These are phyloP conservation scores for Neocatenulostroma microsporum DNA, from an alignment of 2,329 filamentous ascomycete genomes.

Conservation along the genomic window DNA sequence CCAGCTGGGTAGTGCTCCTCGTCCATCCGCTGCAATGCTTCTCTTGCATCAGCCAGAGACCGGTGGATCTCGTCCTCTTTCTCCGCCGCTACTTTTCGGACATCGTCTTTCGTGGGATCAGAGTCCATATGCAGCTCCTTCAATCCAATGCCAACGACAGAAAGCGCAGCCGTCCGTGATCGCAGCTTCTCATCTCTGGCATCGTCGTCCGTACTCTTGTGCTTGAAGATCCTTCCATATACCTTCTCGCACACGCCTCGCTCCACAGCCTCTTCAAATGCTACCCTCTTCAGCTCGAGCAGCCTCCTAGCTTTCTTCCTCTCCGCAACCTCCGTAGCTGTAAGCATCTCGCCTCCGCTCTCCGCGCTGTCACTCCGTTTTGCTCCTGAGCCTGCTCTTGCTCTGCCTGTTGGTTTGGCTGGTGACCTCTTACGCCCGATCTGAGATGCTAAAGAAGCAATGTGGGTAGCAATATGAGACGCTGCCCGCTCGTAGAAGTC, in stretches of 20 bases:
- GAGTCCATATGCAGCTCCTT: slow-evolving; percentile 76
- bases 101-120: slow-evolving; percentile 48
- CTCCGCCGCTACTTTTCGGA: slow-evolving; percentile 47
- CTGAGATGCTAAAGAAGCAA: slow-evolving; percentile 67
- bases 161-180: slow-evolving; percentile 84
- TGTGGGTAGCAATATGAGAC: slow-evolving; percentile 76
- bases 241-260: slow-evolving; percentile 47
- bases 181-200: slow-evolving; percentile 89
- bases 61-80: slow-evolving; percentile 59
- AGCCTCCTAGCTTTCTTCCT: slow-evolving; percentile 69
- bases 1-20: slow-evolving; percentile 80
- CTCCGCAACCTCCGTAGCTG: slow-evolving; percentile 71
- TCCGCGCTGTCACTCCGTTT: slow-evolving; percentile 34
- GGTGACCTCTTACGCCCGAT: slow-evolving; percentile 66
- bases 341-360: slow-evolving; percentile 63
- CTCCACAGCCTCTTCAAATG: slow-evolving; percentile 87
- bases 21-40: slow-evolving; percentile 71
- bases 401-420: slow-evolving; percentile 40
- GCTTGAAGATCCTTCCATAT: slow-evolving; percentile 83
- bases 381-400: slow-evolving; percentile 32
- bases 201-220: slow-evolving; percentile 86
- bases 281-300: slow-evolving; percentile 66
- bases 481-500: slow-evolving; percentile 83
- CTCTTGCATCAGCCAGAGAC: slow-evolving; percentile 60
- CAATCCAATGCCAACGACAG: slow-evolving; percentile 83